Conservation (phyloP, 176 grass and related monocot genomes). For the Pharus latifolius region DNA sequence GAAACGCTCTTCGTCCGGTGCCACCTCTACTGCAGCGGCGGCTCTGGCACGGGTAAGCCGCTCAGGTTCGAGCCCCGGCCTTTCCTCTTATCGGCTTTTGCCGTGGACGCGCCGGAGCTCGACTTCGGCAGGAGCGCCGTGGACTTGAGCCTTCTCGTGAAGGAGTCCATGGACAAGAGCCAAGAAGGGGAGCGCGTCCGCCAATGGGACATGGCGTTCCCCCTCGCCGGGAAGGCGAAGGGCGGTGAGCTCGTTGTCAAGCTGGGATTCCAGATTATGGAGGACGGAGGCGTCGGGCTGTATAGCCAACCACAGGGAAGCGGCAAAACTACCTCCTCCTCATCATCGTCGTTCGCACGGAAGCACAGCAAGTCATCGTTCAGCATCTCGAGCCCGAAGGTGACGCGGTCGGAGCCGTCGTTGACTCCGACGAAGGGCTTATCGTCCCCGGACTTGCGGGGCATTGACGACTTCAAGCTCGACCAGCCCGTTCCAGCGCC, state of each 20-base stretch:
- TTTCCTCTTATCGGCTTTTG: slow-evolving; percentile 53
- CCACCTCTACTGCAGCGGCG: slow-evolving; percentile 74
- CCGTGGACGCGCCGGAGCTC: slow-evolving; percentile 82
- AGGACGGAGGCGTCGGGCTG: slow-evolving; percentile 64
- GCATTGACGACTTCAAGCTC: slow-evolving; percentile 89
- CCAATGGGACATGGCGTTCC: slow-evolving; percentile 62
- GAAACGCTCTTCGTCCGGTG: slow-evolving; percentile 84
- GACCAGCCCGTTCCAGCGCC: slow-evolving; percentile 37
- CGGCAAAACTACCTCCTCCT: slow-evolving; percentile 1
- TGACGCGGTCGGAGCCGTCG: slow-evolving; percentile 24
- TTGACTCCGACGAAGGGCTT: slow-evolving; percentile 27
- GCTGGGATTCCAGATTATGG: slow-evolving; percentile 92
- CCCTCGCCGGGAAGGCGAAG: slow-evolving; percentile 76
- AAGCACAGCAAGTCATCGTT: slow-evolving; percentile 83
- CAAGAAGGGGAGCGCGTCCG: slow-evolving; percentile 50
- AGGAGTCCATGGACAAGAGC: slow-evolving; percentile 70
- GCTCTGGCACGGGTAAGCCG: slow-evolving; percentile 39
- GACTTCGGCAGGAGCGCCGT: slow-evolving; percentile 61
- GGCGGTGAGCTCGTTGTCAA: slow-evolving; percentile 71
- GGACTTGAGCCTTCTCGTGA: slow-evolving; percentile 62
- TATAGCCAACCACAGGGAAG: slow-evolving; percentile 31
- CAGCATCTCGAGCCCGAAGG: slow-evolving; percentile 73
- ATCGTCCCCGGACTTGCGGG: slow-evolving; percentile 38
- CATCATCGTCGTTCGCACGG: slow-evolving; percentile 33
- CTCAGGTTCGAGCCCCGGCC: slow-evolving; percentile 47